Evolutionary conservation across 2,329 filamentous ascomycete species (phyloP).

Genomic region (Phyllosticta citrichinensis): DNA sequence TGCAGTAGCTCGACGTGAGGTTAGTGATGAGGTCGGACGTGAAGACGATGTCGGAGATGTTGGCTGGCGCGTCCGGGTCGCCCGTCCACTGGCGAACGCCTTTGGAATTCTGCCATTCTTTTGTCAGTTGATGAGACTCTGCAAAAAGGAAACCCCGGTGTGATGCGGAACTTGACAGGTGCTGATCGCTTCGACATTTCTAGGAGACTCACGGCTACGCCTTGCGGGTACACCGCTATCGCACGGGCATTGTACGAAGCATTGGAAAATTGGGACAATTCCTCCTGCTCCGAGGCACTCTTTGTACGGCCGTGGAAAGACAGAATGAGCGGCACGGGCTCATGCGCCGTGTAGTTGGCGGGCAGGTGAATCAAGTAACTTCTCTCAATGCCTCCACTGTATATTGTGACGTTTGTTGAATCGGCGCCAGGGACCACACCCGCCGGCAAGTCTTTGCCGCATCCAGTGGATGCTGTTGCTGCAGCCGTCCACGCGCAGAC

Average conservation of each 20-base stretch:
- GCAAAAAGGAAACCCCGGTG: too few relatives aligned
- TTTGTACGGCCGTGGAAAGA: constrained; percentile 39
- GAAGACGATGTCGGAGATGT: constrained; percentile 34
- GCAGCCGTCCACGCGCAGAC: not conserved
- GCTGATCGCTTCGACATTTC: not conserved
- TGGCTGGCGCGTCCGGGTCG: constrained; percentile 28
- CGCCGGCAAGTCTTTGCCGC: constrained; percentile 15
- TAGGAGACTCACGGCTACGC: constrained; percentile 20
- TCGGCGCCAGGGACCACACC: constrained; percentile 14
- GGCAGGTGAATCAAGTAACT: constrained; percentile 31
- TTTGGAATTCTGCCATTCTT: constrained; percentile 1
- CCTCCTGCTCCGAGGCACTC: constrained; percentile 29
- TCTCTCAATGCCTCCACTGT: constrained; percentile 21
- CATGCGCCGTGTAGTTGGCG: constrained; percentile 28
- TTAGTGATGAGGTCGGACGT: constrained; percentile 33
- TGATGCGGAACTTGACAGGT: not conserved
- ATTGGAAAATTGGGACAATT: constrained; percentile 38
- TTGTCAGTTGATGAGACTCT: not conserved
- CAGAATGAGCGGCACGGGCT: constrained; percentile 34
- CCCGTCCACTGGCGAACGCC: constrained; percentile 32
- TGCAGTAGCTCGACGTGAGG: constrained; percentile 33
- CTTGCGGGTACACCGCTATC: constrained; percentile 37
- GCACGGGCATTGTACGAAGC: constrained; percentile 33
- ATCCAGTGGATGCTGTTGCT: constrained; percentile 3
- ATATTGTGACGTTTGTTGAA: constrained; percentile 19